Base-by-base conservation (phyloP, 257 asterid species). In the Eustoma russellianum region DNA sequence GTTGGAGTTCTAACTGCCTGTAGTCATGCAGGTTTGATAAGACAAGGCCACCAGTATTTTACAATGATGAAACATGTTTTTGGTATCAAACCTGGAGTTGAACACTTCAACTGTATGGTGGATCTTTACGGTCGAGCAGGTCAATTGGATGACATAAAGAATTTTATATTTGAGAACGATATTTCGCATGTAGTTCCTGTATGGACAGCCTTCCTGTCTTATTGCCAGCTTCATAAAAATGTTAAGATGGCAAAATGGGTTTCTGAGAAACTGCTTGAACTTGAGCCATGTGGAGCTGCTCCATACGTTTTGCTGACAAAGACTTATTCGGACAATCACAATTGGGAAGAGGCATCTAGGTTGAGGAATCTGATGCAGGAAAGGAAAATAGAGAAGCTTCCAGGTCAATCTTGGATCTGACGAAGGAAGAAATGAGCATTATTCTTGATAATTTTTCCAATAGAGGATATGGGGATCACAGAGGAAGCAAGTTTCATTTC, bases 71-170 rank as follows among this genome's bases (percentile, higher is more conserved):
- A 11, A 16, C 79, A 74, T 43, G 70, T 57, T 3, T 80, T 72
- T 45, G 69, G 68, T 19, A 53, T 86, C 49, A 52, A 56, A 52
- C 88, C 93, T 7, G 67, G 48, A 15, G 58, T 69, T 7, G 82
- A 83, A 50, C 95, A 86, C 56, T 74, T 78, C 51, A 69, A 74
- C 58, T 86, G 87, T n/a, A 78, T 86, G 90, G 82, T 80, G 13
- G 93, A 86, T 78, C 80, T 86, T 41, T 73, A 78, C 33, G 90
- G 93, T 43, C n/a, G 90, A 54, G 80, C 83, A 13, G 90, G 93
- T 52, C 76, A 52, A 64, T 64, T 86, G 4, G 66, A 76, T 49
- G 93, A 74, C 73, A 81, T 76, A 51, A 66, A 74, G 62, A 64
- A 67, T 38, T 86, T 86, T 53, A 76, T 86, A 40, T 68, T 62